Conservation (phyloP, 305 asterid genomes). For the Plantago rigida region DNA sequence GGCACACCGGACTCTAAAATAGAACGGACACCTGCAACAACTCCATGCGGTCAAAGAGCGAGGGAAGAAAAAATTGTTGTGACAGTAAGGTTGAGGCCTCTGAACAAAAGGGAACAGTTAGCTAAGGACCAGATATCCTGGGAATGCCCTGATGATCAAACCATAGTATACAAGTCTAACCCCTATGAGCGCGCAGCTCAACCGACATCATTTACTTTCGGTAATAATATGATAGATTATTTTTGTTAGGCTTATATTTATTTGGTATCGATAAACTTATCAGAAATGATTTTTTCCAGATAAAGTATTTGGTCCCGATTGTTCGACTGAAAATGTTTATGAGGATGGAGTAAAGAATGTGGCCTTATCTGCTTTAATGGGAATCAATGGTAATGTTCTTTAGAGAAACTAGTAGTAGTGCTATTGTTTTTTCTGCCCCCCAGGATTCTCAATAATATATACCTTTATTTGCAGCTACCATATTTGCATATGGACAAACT, state of each 20-base stretch:
- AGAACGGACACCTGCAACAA: conserved; percentile 59
- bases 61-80: conserved; percentile 88
- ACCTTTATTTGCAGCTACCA: conserved; percentile 56
- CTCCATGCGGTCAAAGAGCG: conserved; percentile 57
- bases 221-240: conserved; percentile 29
- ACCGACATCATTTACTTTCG: conserved; percentile 59
- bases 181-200: conserved; percentile 53
- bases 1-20: conserved; percentile 66
- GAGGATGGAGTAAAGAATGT: conserved; percentile 90
- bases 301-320: conserved; percentile 74
- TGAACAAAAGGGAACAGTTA: conserved; percentile 72
- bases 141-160: conserved; percentile 72
- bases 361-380: conserved; percentile 91
- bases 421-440: not conserved
- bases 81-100: conserved; percentile 77
- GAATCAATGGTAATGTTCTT: conserved; percentile 66
- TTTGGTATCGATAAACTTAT: conserved; percentile 15
- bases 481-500: conserved; percentile 95
- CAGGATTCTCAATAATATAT: conserved; percentile 12
- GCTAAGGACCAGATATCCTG: conserved; percentile 71
- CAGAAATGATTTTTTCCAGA: conserved; percentile 37
- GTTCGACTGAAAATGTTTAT: conserved; percentile 63
- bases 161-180: conserved; percentile 51
- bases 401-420: not conserved
- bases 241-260: not conserved